These are phyloP conservation scores for Sugiyamaella castrensis DNA, from an alignment of 1,139 yeast genomes.

Conservation along the genomic window DNA sequence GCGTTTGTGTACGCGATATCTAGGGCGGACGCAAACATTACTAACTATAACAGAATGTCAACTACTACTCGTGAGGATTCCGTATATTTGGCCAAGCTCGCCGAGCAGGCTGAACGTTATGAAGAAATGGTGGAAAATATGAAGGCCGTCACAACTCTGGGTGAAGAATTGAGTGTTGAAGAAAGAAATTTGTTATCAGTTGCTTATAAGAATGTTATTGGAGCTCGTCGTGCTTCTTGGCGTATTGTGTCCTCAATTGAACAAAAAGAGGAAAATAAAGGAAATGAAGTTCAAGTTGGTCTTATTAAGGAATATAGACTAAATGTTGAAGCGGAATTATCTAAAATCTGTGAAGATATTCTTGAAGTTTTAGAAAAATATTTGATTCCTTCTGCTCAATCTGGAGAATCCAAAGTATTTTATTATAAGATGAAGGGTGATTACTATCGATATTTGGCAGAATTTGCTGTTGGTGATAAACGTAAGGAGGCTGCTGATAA, in stretches of 20 bases:
- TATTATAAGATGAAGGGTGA: slow-evolving; percentile 99
- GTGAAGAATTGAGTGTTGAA: slow-evolving; percentile 93
- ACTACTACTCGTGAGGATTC: slow-evolving; percentile 82
- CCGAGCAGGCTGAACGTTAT: slow-evolving; percentile 99
- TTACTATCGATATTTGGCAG: slow-evolving; percentile 98
- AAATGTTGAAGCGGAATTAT: slow-evolving; percentile 89
- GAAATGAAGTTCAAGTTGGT: slow-evolving; percentile 81
- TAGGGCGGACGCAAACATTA: too few species aligned
- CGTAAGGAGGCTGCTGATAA: slow-evolving; percentile 91
- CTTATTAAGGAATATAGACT: slow-evolving; percentile 93
- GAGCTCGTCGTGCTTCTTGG: slow-evolving; percentile 99
- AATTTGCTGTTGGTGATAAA: slow-evolving; percentile 87
- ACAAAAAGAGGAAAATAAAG: slow-evolving; percentile 97
- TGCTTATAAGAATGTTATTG: slow-evolving; percentile 97
- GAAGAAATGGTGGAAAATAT: slow-evolving; percentile 95
- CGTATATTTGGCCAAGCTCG: slow-evolving; percentile 96
- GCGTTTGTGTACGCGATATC: too few species aligned
- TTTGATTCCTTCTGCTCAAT: slow-evolving; percentile 88
- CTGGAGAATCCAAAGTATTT: slow-evolving; percentile 97
- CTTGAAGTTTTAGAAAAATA: slow-evolving; percentile 82
- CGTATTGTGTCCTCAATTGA: slow-evolving; percentile 96
- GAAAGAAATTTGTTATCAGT: slow-evolving; percentile 96
- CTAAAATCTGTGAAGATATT: slow-evolving; percentile 92
- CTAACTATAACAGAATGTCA: slow-evolving; percentile 18
- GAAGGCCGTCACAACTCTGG: slow-evolving; percentile 96